These are phyloP conservation scores for Sphagnum contortum DNA, from an alignment of 225 moss, liverwort and hornwort genomes.

Conservation along the genomic window DNA sequence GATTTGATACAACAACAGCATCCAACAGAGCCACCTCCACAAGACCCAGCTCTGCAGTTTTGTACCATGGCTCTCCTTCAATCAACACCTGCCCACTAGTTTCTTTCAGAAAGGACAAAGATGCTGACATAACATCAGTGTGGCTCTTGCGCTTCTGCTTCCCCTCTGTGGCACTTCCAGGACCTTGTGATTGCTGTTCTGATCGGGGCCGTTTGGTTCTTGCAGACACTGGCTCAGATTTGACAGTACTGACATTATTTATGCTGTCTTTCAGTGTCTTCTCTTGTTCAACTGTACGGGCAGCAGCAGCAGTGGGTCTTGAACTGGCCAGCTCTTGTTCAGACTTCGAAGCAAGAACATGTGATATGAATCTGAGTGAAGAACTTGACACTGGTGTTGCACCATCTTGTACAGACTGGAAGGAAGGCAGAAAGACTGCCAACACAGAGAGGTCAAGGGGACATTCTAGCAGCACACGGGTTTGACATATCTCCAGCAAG, in stretches of 20 bases:
- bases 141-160: background rate
- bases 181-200: slow-evolving; percentile 5
- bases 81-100: slow-evolving; percentile 34
- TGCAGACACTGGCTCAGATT: slow-evolving; percentile 7
- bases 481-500: slow-evolving; percentile 57
- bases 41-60: slow-evolving; percentile 53
- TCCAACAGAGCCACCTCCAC: slow-evolving; percentile 66
- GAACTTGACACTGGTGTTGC: slow-evolving; percentile 2
- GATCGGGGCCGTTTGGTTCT: slow-evolving; percentile 16
- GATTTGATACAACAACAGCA: slow-evolving; percentile 77
- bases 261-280: slow-evolving; percentile 4
- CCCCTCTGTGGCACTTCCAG: background rate
- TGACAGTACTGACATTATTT: background rate
- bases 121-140: background rate
- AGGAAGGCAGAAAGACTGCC: slow-evolving; percentile 46
- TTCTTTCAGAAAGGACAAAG: slow-evolving; percentile 22
- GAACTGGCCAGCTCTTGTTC: no score
- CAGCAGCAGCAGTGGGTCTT: no score
- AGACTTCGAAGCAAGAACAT: no score
- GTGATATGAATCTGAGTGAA: no score
- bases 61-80: slow-evolving; percentile 79
- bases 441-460: slow-evolving; percentile 75
- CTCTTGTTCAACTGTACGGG: no score
- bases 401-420: slow-evolving; percentile 11
- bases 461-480: slow-evolving; percentile 70